These are phyloP conservation scores for Amylocarpus encephaloides DNA, from an alignment of 2,329 filamentous ascomycete species.

Conservation along the genomic window DNA sequence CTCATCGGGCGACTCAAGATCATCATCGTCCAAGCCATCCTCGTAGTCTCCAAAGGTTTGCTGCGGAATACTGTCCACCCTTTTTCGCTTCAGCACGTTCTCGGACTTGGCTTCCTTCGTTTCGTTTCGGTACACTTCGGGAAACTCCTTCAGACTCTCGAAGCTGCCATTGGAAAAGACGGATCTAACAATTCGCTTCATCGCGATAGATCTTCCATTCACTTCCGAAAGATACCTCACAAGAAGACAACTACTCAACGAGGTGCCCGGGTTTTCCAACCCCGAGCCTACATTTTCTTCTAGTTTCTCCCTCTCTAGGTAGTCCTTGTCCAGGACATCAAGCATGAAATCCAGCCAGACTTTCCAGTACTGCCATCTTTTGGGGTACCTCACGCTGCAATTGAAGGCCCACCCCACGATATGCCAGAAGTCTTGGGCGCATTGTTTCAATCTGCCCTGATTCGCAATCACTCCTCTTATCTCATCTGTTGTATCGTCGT, in stretches of 20 bases:
- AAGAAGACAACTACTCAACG: conserved; percentile 51
- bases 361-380: conserved; percentile 76
- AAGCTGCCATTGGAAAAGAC: conserved; percentile 59
- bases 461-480: conserved; percentile 56
- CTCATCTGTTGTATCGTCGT: conserved; percentile 41
- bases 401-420: conserved; percentile 90
- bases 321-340: conserved; percentile 68
- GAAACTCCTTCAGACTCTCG: conserved; percentile 49
- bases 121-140: conserved; percentile 64
- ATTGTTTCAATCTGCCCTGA: conserved; percentile 61
- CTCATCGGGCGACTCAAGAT: conserved; percentile 38
- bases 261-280: conserved; percentile 29
- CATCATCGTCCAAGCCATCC: conserved; percentile 45
- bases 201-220: conserved; percentile 37
- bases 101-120: conserved; percentile 41
- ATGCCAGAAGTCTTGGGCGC: conserved; percentile 84
- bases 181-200: conserved; percentile 53
- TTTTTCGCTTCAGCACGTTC: conserved; percentile 44
- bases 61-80: conserved; percentile 26
- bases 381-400: conserved; percentile 67
- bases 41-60: conserved; percentile 18
- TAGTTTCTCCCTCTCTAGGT: conserved; percentile 48
- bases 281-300: conserved; percentile 34
- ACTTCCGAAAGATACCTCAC: conserved; percentile 41
- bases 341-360: conserved; percentile 75